Evolutionary conservation across 768 basidiomycete species (phyloP), one percentile per base, ranked within the genome.

Genomic region (Leccinum subtestaceum): DNA sequence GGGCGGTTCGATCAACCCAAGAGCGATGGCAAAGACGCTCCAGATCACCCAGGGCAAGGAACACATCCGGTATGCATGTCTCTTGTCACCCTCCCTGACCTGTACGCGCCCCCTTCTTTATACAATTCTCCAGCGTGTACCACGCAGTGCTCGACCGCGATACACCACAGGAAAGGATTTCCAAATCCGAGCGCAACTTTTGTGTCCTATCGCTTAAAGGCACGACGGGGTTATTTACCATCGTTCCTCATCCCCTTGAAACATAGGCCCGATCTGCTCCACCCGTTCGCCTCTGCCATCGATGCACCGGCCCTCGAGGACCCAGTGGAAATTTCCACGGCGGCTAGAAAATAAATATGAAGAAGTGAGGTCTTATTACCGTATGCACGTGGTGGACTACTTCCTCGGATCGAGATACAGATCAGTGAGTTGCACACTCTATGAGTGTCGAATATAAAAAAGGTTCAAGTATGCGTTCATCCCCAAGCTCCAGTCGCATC

Each of bases 261-360:
- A 17, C 25, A 2, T 49, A 87, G 86, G 86, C 85, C 86, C 0
- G 83, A 87, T 27, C 65, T 82, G 0, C 73, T 88, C 34, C 87
- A 88, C 56, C 87, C 87, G 3, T 88, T 87, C 60, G 86, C 86
- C 9, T 84, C 84, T 29, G 85, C 79, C 0, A 86, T 87, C 53
- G 87, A 88, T 56, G 77, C 77, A 4, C 85, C 85, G 2, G 76
- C 80, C n/a, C 77, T 88, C 13, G 77, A 80, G 36, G 60, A 65
- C 0, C 84, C 86, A 2, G 74, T 80, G 12, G 76, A 75, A 13
- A 69, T 86, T 0, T 23, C 0, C 23, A 23, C 23, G 0, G 23
- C 23, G 15, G 9, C 36, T 7, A 38, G 5, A 38, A 38, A 38
- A 15, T 17, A 15, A 17, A 38, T 38, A 15, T 17, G 36, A 38